Base-by-base conservation (phyloP, 1,284 basidiomycete genomes). In the Coriolopsis trogii region DNA sequence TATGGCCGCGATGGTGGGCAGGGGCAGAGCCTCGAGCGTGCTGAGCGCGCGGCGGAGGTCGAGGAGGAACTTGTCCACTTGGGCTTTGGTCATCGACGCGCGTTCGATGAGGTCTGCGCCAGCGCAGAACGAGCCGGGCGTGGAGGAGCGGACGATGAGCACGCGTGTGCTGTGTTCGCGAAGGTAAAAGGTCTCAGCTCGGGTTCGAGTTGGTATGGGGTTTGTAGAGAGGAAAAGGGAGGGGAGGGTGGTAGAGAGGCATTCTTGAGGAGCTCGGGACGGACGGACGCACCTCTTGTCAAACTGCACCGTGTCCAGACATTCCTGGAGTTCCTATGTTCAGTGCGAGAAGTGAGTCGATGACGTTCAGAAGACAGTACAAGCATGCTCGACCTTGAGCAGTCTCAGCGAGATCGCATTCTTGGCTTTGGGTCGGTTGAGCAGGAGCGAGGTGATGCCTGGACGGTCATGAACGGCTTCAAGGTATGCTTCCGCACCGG, bases 91-190 rank as follows among this genome's bases (percentile, higher is more conserved):
- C 93, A 98, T 97, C 1, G 80, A 79, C 31, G 86, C 84, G 52
- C 95, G 80, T 69, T 98, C 95, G 51, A 80, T 79, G 42, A 98
- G 82, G 70, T 98, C 95, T 9, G 95, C 95, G 6, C 95, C 95
- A 16, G 95, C 89, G 67, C 95, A 98, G 73, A 96, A 97, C 3
- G 89, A 81, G n/a, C 84, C 84, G 10, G 77, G 63, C 0, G 82
- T 81, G 0, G 87, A 81, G 2, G 93, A 93, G 48, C 87, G 82
- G 15, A 96, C 66, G 50, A 97, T 84, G 55, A 96, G 78, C 0
- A 90, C 82, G 49, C 93, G 87, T 24, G 89, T 76, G 46, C 88
- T 90, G 39, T 3, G 20, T 16, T n/a, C 13, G 33, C n/a, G 33
- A 16, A 13, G n/a, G 33, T 18, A 18, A n/a, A 6, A 34, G 3